Evolutionary conservation across 495 filamentous ascomycete genomes (phyloP), one percentile per base, ranked within the genome.

Genomic region (Pyronema domesticum): DNA sequence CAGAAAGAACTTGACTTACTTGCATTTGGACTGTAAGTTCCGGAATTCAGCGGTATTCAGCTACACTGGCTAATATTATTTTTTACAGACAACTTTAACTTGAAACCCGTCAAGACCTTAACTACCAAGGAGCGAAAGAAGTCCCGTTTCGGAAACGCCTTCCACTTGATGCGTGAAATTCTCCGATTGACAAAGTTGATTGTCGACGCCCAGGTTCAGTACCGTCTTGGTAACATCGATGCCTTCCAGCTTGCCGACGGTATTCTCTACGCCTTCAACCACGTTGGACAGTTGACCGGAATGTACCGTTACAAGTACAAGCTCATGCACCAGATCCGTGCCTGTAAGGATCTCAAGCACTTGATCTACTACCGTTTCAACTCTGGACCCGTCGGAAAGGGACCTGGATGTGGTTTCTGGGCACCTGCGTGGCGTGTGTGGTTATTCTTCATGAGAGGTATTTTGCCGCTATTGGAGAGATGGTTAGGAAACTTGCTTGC

Each of bases 231-330:
- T 46, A 99, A 99, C 63, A 95, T 99, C 58, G 93, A 99, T 67
- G 93, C 93, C 35, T 99, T 96, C 74, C 93, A 99, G 66, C 80
- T 99, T 53, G 93, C 93, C 3, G 93, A 99, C 68, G 93, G 93
- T 68, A 99, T 99, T 54, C 75, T 95, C 8, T 99, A 96, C 65
- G 93, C 93, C 33, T 96, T 99, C 74, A 99, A 99, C 71, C 93
- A 99, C 61, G 93, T 99, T 54, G 93, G 93, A 49, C 93, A 99
- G 70, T 73, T 99, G 51, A 99, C 93, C 23, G 93, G 93, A 63
- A 99, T 99, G 93, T 99, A 99, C 71, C 85, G 93, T 30, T 99
- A 99, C 78, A 99, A 99, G 75, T 99, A 99, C 73, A 99, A 99
- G 73, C 76, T 99, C 37, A 99, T 99, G 93, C 93, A 99, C 68